phyloP scores from a whole-genome alignment of 2,329 filamentous ascomycete species.

The Microsporum ferrugineum region DNA sequence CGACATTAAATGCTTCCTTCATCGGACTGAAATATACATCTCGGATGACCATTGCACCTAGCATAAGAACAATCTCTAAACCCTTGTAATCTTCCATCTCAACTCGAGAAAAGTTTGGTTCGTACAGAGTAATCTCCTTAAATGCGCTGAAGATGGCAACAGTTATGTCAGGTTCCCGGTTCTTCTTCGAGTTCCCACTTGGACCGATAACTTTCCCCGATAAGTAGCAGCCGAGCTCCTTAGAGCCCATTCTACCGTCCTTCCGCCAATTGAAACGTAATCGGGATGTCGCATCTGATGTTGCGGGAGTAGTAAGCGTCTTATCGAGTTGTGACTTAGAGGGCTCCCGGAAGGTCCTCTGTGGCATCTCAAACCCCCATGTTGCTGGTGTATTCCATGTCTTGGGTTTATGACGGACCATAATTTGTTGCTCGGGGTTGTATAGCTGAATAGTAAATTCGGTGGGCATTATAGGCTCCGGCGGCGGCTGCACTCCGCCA shows the following conservation, averaged over 20 bases:
- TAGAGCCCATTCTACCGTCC: conserved; percentile 65
- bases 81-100: conserved; percentile 93
- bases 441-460: conserved; percentile 80
- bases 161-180: conserved; percentile 88
- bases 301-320: conserved; percentile 50
- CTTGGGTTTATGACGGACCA: conserved; percentile 55
- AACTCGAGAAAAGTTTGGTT: conserved; percentile 80
- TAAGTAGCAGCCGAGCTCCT: conserved; percentile 80
- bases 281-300: conserved; percentile 51
- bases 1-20: conserved; percentile 68
- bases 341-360: conserved; percentile 70
- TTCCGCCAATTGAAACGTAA: conserved; percentile 80
- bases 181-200: conserved; percentile 56
- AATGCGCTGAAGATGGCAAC: conserved; percentile 72
- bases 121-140: conserved; percentile 76
- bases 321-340: conserved; percentile 69
- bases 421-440: conserved; percentile 77
- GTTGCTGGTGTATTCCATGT: conserved; percentile 68
- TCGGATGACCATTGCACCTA: conserved; percentile 49
- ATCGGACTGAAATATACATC: conserved; percentile 54
- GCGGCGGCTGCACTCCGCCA: conserved; percentile 52
- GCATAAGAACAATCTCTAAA: conserved; percentile 65
- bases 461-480: conserved; percentile 62
- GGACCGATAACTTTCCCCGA: conserved; percentile 60
- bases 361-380: conserved; percentile 90